Percentiles rank a stretch among this genome's conserved stretches.
phyloP scores from a whole-genome alignment of 768 basidiomycete species.

The Leccinellum albellum region DNA sequence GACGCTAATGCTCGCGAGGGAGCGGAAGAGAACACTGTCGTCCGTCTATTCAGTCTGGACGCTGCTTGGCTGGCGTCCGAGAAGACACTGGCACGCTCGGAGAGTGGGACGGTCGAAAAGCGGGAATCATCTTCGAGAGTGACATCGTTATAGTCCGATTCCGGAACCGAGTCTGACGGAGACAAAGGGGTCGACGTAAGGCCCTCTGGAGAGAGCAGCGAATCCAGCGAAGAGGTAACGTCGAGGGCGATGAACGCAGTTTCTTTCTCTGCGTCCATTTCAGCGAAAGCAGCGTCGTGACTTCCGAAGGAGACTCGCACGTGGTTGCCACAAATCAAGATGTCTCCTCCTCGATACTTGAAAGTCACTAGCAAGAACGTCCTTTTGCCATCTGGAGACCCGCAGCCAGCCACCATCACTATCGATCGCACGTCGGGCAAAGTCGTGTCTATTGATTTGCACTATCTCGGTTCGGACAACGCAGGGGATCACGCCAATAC shows the following conservation, averaged over 20 bases:
- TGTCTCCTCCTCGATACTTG: slow-evolving; percentile 16
- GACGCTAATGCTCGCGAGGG: slow-evolving; percentile 18
- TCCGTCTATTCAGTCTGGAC: slow-evolving; percentile 24
- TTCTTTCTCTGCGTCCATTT: slow-evolving; percentile 12
- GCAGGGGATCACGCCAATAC: slow-evolving; percentile 22
- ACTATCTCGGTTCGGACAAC: slow-evolving; percentile 28
- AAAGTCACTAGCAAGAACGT: slow-evolving; percentile 55
- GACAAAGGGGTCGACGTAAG: slow-evolving; percentile 26
- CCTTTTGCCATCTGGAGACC: slow-evolving; percentile 48
- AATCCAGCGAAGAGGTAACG: slow-evolving; percentile 35
- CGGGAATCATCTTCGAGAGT: slow-evolving; percentile 41
- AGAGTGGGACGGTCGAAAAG: slow-evolving; percentile 51
- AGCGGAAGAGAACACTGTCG: slow-evolving; percentile 26
- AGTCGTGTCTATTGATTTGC: slow-evolving; percentile 47
- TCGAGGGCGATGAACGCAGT: slow-evolving; percentile 8
- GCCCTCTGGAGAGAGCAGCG: slow-evolving; percentile 49
- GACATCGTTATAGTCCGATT: slow-evolving; percentile 65
- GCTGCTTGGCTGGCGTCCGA: slow-evolving; percentile 24
- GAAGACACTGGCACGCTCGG: slow-evolving; percentile 33
- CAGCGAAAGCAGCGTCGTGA: too few relatives aligned
- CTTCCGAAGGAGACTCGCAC: neutral
- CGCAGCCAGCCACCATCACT: slow-evolving; percentile 63
- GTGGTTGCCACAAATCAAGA: neutral
- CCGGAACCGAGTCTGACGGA: slow-evolving; percentile 44
- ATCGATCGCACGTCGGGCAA: slow-evolving; percentile 56